A percentile compares a stretch with the other conserved stretches of the same genome.
Conservation (phyloP, 768 basidiomycete genomes). For the Macrolepiota dolichaula region DNA sequence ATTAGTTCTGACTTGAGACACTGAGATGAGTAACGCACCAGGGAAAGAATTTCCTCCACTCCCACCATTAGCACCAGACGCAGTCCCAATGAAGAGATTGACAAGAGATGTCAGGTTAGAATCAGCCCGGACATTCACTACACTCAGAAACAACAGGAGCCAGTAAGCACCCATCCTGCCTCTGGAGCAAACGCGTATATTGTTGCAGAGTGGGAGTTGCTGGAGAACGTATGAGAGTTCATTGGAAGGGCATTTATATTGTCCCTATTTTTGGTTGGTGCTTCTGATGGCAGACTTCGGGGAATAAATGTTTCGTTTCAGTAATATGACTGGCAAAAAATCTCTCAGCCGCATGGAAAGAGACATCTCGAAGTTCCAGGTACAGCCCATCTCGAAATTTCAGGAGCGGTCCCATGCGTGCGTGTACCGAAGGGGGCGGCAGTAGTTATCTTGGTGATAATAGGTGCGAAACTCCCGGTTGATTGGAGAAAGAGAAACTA, state of each 20-base stretch:
- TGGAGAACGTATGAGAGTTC: background rate
- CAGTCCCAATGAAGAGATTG: conserved; percentile 50
- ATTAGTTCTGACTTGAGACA: background rate
- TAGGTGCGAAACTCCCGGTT: background rate
- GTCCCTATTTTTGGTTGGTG: background rate
- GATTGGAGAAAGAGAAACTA: background rate
- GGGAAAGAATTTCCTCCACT: conserved; percentile 50
- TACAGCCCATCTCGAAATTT: background rate
- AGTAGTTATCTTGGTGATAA: background rate
- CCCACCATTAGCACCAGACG: conserved; percentile 39
- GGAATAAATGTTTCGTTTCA: background rate
- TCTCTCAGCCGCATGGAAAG: background rate
- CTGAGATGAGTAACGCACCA: conserved; percentile 21
- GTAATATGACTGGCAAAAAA: background rate
- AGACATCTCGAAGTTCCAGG: too few relatives aligned
- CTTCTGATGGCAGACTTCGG: background rate
- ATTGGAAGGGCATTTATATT: background rate
- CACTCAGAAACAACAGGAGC: background rate
- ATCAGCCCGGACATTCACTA: conserved; percentile 9
- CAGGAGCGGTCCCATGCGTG: background rate
- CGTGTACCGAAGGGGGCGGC: background rate
- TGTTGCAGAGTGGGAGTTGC: background rate
- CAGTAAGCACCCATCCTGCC: background rate
- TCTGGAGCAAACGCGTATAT: background rate
- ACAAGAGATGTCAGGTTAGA: conserved; percentile 41